Evolutionary conservation across 225 moss, liverwort and hornwort genomes (phyloP).

Genomic region (Sphagnum tenellum): DNA sequence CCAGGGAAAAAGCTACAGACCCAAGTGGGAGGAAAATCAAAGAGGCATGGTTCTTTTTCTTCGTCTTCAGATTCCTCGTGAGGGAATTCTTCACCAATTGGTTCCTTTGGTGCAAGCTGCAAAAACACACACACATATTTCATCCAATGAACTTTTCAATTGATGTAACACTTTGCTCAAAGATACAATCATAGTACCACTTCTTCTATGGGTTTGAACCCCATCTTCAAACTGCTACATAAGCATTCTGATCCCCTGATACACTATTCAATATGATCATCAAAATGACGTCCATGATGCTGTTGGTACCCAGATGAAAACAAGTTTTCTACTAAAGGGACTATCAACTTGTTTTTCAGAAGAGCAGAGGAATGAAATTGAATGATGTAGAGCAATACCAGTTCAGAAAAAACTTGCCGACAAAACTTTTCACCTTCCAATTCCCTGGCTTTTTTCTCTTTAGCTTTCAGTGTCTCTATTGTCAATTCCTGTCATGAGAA

Average conservation of each 20-base stretch:
- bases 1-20: conserved; percentile 3
- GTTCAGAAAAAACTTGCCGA: conserved; percentile 29
- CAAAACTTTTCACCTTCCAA: conserved; percentile 13
- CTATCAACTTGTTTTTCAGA: too few relatives aligned
- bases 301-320: too few relatives aligned
- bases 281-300: too few relatives aligned
- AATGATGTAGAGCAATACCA: conserved; percentile 2
- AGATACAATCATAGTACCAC: too few relatives aligned
- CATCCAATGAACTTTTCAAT: not conserved
- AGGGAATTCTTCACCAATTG: conserved; percentile 16
- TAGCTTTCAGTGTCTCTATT: conserved; percentile 10
- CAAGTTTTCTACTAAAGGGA: too few relatives aligned
- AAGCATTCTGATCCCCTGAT: too few relatives aligned
- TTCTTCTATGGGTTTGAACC: too few relatives aligned
- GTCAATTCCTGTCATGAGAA: conserved; percentile 19
- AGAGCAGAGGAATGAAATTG: conserved; percentile 1
- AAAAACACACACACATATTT: not conserved
- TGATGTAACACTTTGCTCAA: too few relatives aligned
- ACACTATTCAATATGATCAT: too few relatives aligned
- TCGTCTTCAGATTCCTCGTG: not conserved
- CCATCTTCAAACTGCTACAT: too few relatives aligned
- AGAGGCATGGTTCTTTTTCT: conserved; percentile 24
- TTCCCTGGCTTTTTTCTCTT: conserved; percentile 10
- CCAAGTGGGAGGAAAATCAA: conserved; percentile 23
- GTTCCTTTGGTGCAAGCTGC: conserved; percentile 24